Evolutionary conservation across 768 basidiomycete species (phyloP), one percentile per base, ranked within the genome.

Genomic region (Russula abietina): DNA sequence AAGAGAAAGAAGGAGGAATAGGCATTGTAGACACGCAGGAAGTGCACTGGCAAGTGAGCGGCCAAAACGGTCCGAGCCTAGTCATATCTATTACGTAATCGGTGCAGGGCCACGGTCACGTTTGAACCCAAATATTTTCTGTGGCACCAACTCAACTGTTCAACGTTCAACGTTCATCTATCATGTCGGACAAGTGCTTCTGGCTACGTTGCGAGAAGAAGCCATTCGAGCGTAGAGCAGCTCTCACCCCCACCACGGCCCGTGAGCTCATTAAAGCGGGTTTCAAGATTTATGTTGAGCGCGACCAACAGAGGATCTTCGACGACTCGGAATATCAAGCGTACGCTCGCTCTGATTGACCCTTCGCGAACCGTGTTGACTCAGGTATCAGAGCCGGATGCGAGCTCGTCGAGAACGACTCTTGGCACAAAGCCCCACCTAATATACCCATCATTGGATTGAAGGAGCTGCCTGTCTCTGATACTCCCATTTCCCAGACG

Each of bases 151-250:
- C n/a, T n/a, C n/a, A n/a, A n/a, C n/a, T n/a, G n/a, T n/a, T n/a
- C n/a, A n/a, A n/a, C n/a, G n/a, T n/a, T n/a, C n/a, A n/a, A n/a
- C n/a, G n/a, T 46, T 45, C 58, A 62, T n/a, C n/a, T n/a, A n/a
- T 50, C 57, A 86, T 87, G 84, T 69, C 83, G 54, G 43, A 66
- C 30, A 70, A 78, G 75, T 57, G 76, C 16, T 81, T 99, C 69
- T 99, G 96, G 96, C 83, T 99, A 48, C 87, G 97, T 68, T 97
- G 94, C 78, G 97, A 99, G 80, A 97, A 87, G 73, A 99, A 98
- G 75, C 83, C 86, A 66, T 94, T 95, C 67, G 97, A 99, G 75
- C 85, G 85, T 60, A 91, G 97, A 52, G 86, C 94, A 32, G 95
- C 95, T 9, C 79, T 98, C 66, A 96, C 94, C 12, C 97, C 97